phyloP scores from a whole-genome alignment of 2,329 filamentous ascomycete species.

The Dothideomycetes sp. region DNA sequence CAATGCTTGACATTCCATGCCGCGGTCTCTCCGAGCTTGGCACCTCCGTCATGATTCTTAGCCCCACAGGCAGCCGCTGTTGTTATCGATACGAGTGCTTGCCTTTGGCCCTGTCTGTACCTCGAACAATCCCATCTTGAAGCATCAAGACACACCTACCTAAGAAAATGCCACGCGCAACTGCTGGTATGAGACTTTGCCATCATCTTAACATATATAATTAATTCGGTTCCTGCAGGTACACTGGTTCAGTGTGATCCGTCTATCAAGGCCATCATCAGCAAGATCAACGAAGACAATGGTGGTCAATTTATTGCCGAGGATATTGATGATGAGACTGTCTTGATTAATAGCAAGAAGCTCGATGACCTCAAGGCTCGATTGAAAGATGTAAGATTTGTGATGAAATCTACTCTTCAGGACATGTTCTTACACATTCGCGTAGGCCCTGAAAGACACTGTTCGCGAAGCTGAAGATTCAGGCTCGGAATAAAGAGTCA shows the following conservation, averaged over 20 bases:
- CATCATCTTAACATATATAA: background rate
- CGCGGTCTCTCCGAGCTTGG: no score
- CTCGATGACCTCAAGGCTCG: conserved; percentile 56
- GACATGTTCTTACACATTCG: background rate
- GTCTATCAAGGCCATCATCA: conserved; percentile 79
- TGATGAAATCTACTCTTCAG: background rate
- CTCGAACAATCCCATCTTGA: no score
- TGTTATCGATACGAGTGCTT: no score
- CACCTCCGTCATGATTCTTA: no score
- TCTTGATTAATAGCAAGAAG: conserved; percentile 68
- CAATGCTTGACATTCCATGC: no score
- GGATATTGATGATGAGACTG: conserved; percentile 66
- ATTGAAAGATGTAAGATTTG: conserved; percentile 52
- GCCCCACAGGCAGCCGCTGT: no score
- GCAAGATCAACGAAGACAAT: conserved; percentile 59
- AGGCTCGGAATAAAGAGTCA: conserved; percentile 24
- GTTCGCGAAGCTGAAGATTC: conserved; percentile 30
- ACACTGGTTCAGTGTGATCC: conserved; percentile 74
- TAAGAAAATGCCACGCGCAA: conserved; percentile 22
- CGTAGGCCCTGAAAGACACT: conserved; percentile 28
- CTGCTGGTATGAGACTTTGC: conserved; percentile 20
- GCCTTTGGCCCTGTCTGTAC: no score
- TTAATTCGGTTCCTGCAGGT: conserved; percentile 33
- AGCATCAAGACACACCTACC: background rate
- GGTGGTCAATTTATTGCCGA: conserved; percentile 69